A percentile compares a stretch with the other conserved stretches of the same genome.
phyloP scores from a whole-genome alignment of 257 asterid genomes.

The Lycium ferocissimum region DNA sequence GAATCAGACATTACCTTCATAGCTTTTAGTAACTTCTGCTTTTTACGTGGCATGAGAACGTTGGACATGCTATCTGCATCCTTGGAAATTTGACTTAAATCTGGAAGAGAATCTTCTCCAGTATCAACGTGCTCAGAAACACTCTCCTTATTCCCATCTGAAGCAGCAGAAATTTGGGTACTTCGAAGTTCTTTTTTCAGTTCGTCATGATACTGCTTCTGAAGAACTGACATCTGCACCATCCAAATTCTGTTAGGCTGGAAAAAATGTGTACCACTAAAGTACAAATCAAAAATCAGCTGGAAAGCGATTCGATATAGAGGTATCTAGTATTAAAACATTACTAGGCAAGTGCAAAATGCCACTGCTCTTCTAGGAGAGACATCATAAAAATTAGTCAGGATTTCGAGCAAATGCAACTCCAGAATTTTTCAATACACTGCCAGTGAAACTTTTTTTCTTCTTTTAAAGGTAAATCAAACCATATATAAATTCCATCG shows the following conservation, averaged over 20 bases:
- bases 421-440: not conserved
- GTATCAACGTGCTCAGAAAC: conserved; percentile 43
- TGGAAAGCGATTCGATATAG: not conserved
- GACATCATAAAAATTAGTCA: not conserved
- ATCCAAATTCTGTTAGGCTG: conserved; percentile 13
- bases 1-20: conserved; percentile 58
- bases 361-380: not conserved
- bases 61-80: conserved; percentile 60
- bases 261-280: not conserved
- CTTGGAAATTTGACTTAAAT: conserved; percentile 55
- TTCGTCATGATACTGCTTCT: conserved; percentile 72
- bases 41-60: conserved; percentile 64
- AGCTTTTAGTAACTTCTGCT: conserved; percentile 63
- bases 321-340: conserved; percentile 6
- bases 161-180: conserved; percentile 39
- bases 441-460: not conserved
- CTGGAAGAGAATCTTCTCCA: conserved; percentile 48
- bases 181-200: conserved; percentile 66
- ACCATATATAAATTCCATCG: not conserved
- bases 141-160: conserved; percentile 31
- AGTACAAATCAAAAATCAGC: not conserved
- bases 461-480: conserved; percentile 17
- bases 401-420: not conserved
- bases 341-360: not conserved
- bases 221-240: conserved; percentile 64